A percentile compares a stretch with the other conserved stretches of the same genome.
Conservation (phyloP, 352 stramenopile genomes). For the Pythium phragmitis region DNA sequence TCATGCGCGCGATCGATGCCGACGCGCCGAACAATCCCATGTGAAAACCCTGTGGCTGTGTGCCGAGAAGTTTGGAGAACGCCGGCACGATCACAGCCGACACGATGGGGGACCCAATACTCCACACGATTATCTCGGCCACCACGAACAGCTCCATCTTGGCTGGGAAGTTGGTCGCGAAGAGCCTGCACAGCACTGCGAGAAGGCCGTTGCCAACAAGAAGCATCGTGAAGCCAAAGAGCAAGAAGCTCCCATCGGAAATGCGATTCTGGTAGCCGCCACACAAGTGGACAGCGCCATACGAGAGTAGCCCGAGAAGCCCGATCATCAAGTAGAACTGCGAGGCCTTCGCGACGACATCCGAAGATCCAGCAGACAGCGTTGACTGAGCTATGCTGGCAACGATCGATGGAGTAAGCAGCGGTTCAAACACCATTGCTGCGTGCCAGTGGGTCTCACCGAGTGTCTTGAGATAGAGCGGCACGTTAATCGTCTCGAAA, state of each 20-base stretch:
- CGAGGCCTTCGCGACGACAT: conserved; percentile 32
- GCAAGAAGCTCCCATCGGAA: conserved; percentile 42
- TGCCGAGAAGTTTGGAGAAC: conserved; percentile 61
- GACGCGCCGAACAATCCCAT: conserved; percentile 67
- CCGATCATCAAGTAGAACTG: conserved; percentile 56
- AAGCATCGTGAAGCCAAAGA: conserved; percentile 51
- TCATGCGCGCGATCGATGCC: conserved; percentile 52
- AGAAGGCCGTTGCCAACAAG: conserved; percentile 49
- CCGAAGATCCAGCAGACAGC: neutral
- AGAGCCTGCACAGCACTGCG: conserved; percentile 27
- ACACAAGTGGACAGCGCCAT: conserved; percentile 34
- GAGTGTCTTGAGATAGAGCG: conserved; percentile 48
- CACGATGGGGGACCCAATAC: conserved; percentile 53
- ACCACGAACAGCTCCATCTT: conserved; percentile 32
- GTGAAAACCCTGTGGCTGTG: conserved; percentile 43
- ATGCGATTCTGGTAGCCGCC: conserved; percentile 25
- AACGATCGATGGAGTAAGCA: neutral
- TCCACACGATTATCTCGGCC: conserved; percentile 60
- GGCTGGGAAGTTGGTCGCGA: conserved; percentile 10
- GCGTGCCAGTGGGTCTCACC: conserved; percentile 33
- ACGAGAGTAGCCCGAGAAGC: conserved; percentile 49
- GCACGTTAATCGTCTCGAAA: conserved; percentile 73
- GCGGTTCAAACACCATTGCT: conserved; percentile 12
- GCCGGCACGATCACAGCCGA: conserved; percentile 53
- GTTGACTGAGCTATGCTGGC: neutral